Evolutionary conservation across 257 asterid genomes (phyloP).

Genomic region (Solanum sitiens): DNA sequence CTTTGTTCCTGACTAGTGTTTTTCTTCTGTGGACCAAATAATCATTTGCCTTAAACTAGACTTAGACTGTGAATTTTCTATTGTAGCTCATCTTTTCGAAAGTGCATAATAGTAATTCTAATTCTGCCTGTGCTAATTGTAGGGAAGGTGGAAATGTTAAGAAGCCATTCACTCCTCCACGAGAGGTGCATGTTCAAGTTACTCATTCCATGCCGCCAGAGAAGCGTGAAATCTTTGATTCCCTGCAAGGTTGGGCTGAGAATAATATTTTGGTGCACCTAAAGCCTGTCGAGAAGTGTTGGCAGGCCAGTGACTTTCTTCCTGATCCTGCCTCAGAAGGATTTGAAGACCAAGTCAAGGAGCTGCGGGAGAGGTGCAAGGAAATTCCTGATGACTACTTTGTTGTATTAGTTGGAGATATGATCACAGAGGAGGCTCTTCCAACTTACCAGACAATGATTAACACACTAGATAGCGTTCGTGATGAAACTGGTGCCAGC

Average conservation of each 20-base stretch:
- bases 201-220: constrained; percentile 63
- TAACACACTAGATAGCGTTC: constrained; percentile 64
- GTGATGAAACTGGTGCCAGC: constrained; percentile 78
- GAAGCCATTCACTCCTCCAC: constrained; percentile 52
- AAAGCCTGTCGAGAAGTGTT: constrained; percentile 53
- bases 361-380: constrained; percentile 56
- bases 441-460: constrained; percentile 83
- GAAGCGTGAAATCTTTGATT: constrained; percentile 51
- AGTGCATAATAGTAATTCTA: background rate
- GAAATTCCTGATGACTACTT: constrained; percentile 66
- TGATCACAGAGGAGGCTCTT: constrained; percentile 74
- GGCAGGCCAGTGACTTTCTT: constrained; percentile 70
- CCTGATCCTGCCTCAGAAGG: constrained; percentile 71
- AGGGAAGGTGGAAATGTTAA: constrained; percentile 32
- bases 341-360: constrained; percentile 64
- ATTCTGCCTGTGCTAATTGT: background rate
- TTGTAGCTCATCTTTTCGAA: background rate
- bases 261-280: constrained; percentile 47
- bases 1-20: background rate
- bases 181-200: constrained; percentile 53
- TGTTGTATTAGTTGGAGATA: constrained; percentile 64
- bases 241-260: constrained; percentile 55
- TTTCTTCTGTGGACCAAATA: background rate
- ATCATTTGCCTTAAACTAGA: background rate
- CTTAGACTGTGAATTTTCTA: background rate